A percentile compares a stretch with the other conserved stretches of the same genome.
These are phyloP conservation scores for Apiotrichum gracile DNA, from an alignment of 1,284 basidiomycete species.

Conservation along the genomic window DNA sequence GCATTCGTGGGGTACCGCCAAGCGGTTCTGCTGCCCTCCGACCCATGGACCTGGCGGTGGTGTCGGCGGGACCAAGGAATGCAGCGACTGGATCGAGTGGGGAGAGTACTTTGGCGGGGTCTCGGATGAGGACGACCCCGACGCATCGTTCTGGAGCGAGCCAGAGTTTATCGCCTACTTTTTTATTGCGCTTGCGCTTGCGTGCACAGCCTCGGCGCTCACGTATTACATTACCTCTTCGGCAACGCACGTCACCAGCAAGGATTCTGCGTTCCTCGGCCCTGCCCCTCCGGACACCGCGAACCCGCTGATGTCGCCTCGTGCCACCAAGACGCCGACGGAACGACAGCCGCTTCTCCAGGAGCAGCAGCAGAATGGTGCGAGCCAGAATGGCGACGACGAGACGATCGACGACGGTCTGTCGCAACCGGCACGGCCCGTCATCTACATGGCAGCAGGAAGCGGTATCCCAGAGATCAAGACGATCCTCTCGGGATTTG, in stretches of 20 bases:
- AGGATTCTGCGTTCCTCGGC: conserved; percentile 69
- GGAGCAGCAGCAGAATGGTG: not conserved
- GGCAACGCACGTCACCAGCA: conserved; percentile 75
- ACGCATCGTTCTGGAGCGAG: conserved; percentile 24
- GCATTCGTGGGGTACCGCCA: conserved; percentile 65
- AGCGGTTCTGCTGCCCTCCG: conserved; percentile 69
- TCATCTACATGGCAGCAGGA: conserved; percentile 86
- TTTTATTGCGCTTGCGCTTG: conserved; percentile 68
- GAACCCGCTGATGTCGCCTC: conserved; percentile 6
- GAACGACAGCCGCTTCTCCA: conserved; percentile 27
- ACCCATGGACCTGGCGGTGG: not conserved
- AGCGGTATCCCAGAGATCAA: conserved; percentile 97
- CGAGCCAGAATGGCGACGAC: not conserved
- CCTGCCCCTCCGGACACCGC: conserved; percentile 32
- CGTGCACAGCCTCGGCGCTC: conserved; percentile 64
- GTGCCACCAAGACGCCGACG: conserved; percentile 10
- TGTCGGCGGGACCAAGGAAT: conserved; percentile 48
- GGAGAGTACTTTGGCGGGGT: conserved; percentile 45
- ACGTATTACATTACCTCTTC: conserved; percentile 85
- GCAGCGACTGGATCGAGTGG: conserved; percentile 72
- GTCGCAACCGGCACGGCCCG: conserved; percentile 52
- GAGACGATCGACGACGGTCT: not conserved
- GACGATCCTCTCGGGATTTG: conserved; percentile 91
- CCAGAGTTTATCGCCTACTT: conserved; percentile 68
- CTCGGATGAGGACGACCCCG: not conserved